A percentile compares a stretch with the other conserved stretches of the same genome.
These are phyloP conservation scores for Coemansia sp. DNA, from an alignment of 192 early-diverging fungal species.

Conservation along the genomic window DNA sequence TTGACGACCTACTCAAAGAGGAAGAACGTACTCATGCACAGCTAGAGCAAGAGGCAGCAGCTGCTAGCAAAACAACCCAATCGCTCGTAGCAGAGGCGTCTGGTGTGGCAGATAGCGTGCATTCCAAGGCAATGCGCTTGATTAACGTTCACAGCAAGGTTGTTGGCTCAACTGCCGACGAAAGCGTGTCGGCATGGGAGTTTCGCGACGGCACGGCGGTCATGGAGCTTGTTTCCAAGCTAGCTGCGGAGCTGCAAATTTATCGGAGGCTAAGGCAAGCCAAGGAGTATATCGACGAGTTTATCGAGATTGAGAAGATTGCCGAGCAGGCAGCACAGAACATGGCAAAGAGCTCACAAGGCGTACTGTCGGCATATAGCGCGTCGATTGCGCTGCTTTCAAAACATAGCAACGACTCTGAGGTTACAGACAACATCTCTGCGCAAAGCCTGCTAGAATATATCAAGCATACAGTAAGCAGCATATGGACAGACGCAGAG, in stretches of 20 bases:
- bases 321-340: slow-evolving; percentile 16
- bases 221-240: slow-evolving; percentile 34
- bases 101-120: slow-evolving; percentile 9
- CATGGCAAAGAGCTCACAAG: slow-evolving; percentile 12
- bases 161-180: slow-evolving; percentile 24
- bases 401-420: background rate
- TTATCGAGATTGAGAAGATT: slow-evolving; percentile 33
- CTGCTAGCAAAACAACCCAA: slow-evolving; percentile 7
- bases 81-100: slow-evolving; percentile 17
- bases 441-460: slow-evolving; percentile 26
- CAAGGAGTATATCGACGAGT: slow-evolving; percentile 38
- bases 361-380: slow-evolving; percentile 23
- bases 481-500: slow-evolving; percentile 31
- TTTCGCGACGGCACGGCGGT: slow-evolving; percentile 41
- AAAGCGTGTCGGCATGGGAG: slow-evolving; percentile 37
- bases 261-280: slow-evolving; percentile 31
- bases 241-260: slow-evolving; percentile 30
- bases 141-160: slow-evolving; percentile 42
- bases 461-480: slow-evolving; percentile 18
- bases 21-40: slow-evolving; percentile 38
- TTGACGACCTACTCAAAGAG: slow-evolving; percentile 34
- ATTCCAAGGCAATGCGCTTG: slow-evolving; percentile 23
- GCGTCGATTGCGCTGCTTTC: slow-evolving; percentile 20
- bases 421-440: background rate
- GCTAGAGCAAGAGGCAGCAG: slow-evolving; percentile 20